These are phyloP conservation scores for Colletotrichum sp. DNA, from an alignment of 2,329 filamentous ascomycete genomes.

Conservation along the genomic window DNA sequence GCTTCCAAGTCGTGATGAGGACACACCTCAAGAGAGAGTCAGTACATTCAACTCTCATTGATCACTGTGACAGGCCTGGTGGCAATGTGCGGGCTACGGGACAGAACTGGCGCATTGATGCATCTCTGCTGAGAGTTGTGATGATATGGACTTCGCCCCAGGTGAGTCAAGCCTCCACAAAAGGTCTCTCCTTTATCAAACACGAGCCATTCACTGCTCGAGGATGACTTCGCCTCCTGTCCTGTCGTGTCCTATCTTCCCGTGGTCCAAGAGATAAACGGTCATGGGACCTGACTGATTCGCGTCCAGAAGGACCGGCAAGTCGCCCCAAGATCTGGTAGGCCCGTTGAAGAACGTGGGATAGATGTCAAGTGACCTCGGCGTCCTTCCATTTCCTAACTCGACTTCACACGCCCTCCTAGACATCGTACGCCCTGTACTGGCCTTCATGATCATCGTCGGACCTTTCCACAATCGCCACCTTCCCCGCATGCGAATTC, in stretches of 20 bases:
- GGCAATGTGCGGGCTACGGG: neutral
- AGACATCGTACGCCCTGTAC: neutral
- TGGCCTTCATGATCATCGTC: neutral
- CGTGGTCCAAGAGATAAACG: neutral
- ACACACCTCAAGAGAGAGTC: neutral
- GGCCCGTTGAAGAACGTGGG: neutral
- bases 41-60: neutral
- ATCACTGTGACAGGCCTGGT: neutral
- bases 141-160: neutral
- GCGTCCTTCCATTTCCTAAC: constrained; percentile 13
- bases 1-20: neutral
- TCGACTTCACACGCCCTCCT: neutral
- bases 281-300: constrained; percentile 1
- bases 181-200: neutral
- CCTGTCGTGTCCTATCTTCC: neutral
- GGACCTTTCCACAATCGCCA: constrained; percentile 14
- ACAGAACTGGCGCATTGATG: neutral
- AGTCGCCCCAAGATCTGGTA: neutral
- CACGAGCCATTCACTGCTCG: neutral
- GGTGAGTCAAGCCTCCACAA: neutral
- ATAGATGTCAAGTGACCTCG: constrained; percentile 8
- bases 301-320: neutral
- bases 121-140: neutral
- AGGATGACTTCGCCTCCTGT: neutral
- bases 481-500: constrained; percentile 10